These are phyloP conservation scores for Exophiala phaeomuriformis DNA, from an alignment of 2,329 filamentous ascomycete species.

Conservation along the genomic window DNA sequence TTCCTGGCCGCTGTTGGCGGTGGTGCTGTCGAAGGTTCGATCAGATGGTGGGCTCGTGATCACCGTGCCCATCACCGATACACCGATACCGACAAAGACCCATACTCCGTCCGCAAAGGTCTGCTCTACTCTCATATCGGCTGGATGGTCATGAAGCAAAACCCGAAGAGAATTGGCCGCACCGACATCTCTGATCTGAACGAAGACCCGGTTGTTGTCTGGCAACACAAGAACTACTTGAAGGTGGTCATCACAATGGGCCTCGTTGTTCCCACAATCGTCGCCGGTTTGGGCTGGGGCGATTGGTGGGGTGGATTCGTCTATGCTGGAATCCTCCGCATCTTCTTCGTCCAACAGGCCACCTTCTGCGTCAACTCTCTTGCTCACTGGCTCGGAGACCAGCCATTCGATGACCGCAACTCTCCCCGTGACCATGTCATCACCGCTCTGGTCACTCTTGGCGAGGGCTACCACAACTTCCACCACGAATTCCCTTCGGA, in stretches of 20 bases:
- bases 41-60: slow-evolving; percentile 81
- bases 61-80: slow-evolving; percentile 86
- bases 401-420: slow-evolving; percentile 90
- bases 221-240: slow-evolving; percentile 82
- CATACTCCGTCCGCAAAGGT: slow-evolving; percentile 84
- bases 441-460: slow-evolving; percentile 76
- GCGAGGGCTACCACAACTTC: slow-evolving; percentile 92
- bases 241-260: slow-evolving; percentile 73
- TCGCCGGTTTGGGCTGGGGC: slow-evolving; percentile 71
- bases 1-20: slow-evolving; percentile 75
- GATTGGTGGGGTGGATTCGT: slow-evolving; percentile 77
- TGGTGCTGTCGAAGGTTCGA: slow-evolving; percentile 76
- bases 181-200: slow-evolving; percentile 85
- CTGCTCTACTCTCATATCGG: slow-evolving; percentile 76
- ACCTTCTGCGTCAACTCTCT: slow-evolving; percentile 91
- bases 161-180: slow-evolving; percentile 79
- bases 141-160: slow-evolving; percentile 93
- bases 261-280: slow-evolving; percentile 64
- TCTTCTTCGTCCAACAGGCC: slow-evolving; percentile 85
- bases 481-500: slow-evolving; percentile 91
- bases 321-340: slow-evolving; percentile 76
- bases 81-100: slow-evolving; percentile 87
- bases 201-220: slow-evolving; percentile 75
- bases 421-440: slow-evolving; percentile 81
- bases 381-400: slow-evolving; percentile 84